Evolutionary conservation across 257 asterid species (phyloP), one percentile per base, ranked within the genome.

Genomic region (Salvia miltiorrhiza): DNA sequence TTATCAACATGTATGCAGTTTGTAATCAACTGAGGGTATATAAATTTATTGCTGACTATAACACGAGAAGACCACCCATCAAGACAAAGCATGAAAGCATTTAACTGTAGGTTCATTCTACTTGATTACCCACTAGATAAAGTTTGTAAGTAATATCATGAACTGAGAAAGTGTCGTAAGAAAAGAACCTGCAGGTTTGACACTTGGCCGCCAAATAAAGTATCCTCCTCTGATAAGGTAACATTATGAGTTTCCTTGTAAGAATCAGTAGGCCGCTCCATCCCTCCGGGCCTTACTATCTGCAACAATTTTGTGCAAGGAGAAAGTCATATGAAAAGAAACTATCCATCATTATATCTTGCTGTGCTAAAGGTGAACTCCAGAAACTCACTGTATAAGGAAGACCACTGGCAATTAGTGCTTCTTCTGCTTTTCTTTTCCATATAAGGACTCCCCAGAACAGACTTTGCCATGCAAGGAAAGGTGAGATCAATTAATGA

Each of bases 251-350:
- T 93, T 87, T 90, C 97, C 79, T 93, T 90, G 83, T 23, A 93
- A 64, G 98, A 73, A 82, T 93, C 98, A 9, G 98, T 90, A 6
- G 98, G 97, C 41, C 98, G 88, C 83, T 93, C 98, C 98, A 93
- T 93, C 43, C 98, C 97, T 5, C 98, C 98, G 2, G 98, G 98
- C 61, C 98, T 80, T 73, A 90, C 98, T 58, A 93, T 93, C 98
- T 93, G 85, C 73, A 81, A 65, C 37, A 67, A 47, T 43, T 73
- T 56, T 21, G 14, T 2, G 69, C 77, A 28, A 74, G 73, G 28
- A 63, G 63, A 13, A 61, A 62, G 19, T 55, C 4, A 23, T 4
- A 32, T 28, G 17, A 54, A 70, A 49, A 37, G 40, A 54, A 45
- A 9, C 12, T 20, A 40, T 26, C 30, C 5, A 61, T 28, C 21